Percentiles rank a stretch among this genome's conserved stretches.
phyloP scores from a whole-genome alignment of 345 rosid species.

The Brassica juncea region DNA sequence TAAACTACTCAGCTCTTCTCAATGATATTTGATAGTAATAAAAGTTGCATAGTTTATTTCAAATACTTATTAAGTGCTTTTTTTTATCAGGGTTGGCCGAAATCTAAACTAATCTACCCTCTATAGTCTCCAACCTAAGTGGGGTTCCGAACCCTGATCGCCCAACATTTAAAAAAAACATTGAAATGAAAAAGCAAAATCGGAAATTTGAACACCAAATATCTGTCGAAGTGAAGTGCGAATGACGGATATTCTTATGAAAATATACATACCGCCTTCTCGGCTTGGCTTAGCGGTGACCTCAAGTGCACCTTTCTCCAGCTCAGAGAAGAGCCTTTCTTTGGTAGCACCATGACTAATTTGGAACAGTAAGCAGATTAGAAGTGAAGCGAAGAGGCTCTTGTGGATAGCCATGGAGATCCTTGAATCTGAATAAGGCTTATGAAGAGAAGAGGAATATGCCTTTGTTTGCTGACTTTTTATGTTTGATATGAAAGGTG shows the following conservation, averaged over 20 bases:
- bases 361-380: conserved; percentile 34
- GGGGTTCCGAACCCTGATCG: not conserved
- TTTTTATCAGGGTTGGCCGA: not conserved
- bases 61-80: not conserved
- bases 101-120: not conserved
- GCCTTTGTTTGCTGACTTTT: conserved; percentile 36
- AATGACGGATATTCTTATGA: not conserved
- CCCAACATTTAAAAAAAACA: not conserved
- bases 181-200: not conserved
- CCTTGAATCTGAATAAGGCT: conserved; percentile 25
- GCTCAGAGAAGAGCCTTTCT: conserved; percentile 47
- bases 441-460: conserved; percentile 25
- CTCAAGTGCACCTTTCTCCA: conserved; percentile 40
- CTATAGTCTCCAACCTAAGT: not conserved
- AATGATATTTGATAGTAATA: not conserved
- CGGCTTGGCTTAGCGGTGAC: conserved; percentile 46
- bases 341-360: conserved; percentile 14
- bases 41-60: not conserved
- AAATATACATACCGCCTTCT: conserved; percentile 45
- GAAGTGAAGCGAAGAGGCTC: conserved; percentile 39
- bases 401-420: conserved; percentile 41
- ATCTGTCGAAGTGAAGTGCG: not conserved
- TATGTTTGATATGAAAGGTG: conserved; percentile 34
- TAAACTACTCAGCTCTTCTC: not conserved
- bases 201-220: not conserved